Base-by-base conservation (phyloP, 257 asterid genomes). In the Lithospermum erythrorhizon region DNA sequence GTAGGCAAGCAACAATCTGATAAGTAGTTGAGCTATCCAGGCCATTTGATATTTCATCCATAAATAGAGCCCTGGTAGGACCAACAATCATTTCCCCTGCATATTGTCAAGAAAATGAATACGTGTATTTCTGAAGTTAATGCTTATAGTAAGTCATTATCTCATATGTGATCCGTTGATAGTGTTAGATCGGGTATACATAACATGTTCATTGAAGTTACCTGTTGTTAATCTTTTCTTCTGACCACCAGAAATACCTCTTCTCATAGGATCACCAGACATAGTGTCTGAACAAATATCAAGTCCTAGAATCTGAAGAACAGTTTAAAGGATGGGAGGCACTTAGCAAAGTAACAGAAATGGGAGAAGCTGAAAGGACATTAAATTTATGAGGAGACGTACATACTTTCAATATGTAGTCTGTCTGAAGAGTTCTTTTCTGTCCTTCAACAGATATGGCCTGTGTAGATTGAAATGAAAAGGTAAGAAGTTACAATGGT, bases 211-310 rank as follows among this genome's bases (percentile, higher is more conserved):
- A 8, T 9, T 32, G 5, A 58, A 6, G 29, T 11, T 49, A 85
- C 95, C 90, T 68, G 96, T 87, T 1, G 96, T 85, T 32, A 87
- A 78, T 18, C 96, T 83, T 55, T 85, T 87, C 76, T 87, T 87
- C 64, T 87, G 87, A 27, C 96, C 95, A 6, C 96, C 94, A 2
- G 94, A 85, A 58, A 88, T 85, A 59, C 96, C 95, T 69, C 94
- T 70, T 13, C 75, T 80, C 88, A 85, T 82, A 48, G 75, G 88
- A 71, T 88, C 88, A 24, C 96, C 96, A 59, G 77, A 86, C 37
- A 85, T 77, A 14, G 89, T 88, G 64, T 88, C 90, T 23, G 83
- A 75, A 68, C 96, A 85, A n/a, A 82, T 78, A 67, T 88, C 94
- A 9, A 85, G 80, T 58, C 94, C 88, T 37, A 88, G 68, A 70